A percentile compares a stretch with the other conserved stretches of the same genome.
phyloP scores from a whole-genome alignment of 805 yeast genomes.

The Diddensiella transvaalensis region DNA sequence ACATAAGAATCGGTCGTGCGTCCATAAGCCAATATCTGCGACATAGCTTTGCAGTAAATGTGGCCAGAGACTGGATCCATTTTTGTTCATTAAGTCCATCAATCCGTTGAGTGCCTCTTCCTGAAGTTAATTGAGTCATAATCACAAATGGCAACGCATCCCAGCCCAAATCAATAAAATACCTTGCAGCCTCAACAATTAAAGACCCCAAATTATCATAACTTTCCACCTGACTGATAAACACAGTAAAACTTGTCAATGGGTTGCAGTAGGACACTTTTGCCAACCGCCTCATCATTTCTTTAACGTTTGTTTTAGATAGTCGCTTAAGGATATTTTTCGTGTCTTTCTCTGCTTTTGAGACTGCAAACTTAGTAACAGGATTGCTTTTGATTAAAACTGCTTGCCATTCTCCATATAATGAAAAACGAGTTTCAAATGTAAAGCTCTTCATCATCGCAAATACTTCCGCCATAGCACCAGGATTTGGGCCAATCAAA shows the following conservation, averaged over 20 bases:
- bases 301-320: conserved; percentile 71
- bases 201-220: conserved; percentile 81
- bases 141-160: conserved; percentile 76
- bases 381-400: conserved; percentile 54
- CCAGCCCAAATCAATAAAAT: conserved; percentile 76
- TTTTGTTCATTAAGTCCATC: conserved; percentile 78
- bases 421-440: conserved; percentile 60
- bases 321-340: conserved; percentile 74
- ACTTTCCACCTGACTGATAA: conserved; percentile 81
- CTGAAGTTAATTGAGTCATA: conserved; percentile 63
- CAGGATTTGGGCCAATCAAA: conserved; percentile 52
- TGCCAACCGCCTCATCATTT: conserved; percentile 70
- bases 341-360: conserved; percentile 72
- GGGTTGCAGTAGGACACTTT: conserved; percentile 75
- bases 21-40: conserved; percentile 54
- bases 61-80: conserved; percentile 80
- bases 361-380: conserved; percentile 54
- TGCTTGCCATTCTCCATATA: conserved; percentile 75
- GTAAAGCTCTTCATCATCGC: conserved; percentile 51
- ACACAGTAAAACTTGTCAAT: conserved; percentile 64
- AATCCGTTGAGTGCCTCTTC: conserved; percentile 62
- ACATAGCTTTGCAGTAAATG: conserved; percentile 73
- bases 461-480: conserved; percentile 58
- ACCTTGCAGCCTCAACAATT: conserved; percentile 73
- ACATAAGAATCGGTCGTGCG: conserved; percentile 56